Percentiles rank a stretch among this genome's conserved stretches.
These are phyloP conservation scores for Knufia petricola DNA, from an alignment of 2,329 filamentous ascomycete species.

Conservation along the genomic window DNA sequence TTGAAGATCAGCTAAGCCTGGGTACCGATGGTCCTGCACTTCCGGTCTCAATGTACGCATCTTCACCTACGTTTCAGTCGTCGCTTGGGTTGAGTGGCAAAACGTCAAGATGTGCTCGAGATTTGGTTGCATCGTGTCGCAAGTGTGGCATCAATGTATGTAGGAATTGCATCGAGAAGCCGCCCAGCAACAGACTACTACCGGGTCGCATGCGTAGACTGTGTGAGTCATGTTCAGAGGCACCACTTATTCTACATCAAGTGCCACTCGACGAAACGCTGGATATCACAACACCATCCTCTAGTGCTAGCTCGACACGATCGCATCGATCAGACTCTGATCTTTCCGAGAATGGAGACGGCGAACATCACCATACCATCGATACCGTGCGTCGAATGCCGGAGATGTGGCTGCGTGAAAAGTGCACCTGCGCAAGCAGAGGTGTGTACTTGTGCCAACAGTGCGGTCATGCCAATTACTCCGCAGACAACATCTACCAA, in stretches of 20 bases:
- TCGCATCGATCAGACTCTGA: slow-evolving; percentile 17
- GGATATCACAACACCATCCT: slow-evolving; percentile 9
- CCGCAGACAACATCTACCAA: slow-evolving; percentile 48
- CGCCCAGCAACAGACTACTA: slow-evolving; percentile 57
- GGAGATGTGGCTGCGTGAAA: slow-evolving; percentile 41
- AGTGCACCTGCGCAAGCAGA: slow-evolving; percentile 46
- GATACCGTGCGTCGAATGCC: neutral
- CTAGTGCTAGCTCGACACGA: slow-evolving; percentile 19
- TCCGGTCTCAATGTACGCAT: neutral
- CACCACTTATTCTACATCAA: slow-evolving; percentile 51
- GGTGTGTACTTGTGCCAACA: slow-evolving; percentile 77
- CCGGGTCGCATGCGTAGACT: slow-evolving; percentile 71
- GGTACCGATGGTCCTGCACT: slow-evolving; percentile 24
- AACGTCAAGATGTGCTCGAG: slow-evolving; percentile 69
- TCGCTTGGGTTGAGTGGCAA: slow-evolving; percentile 50
- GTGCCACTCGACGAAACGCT: slow-evolving; percentile 11
- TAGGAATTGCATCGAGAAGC: slow-evolving; percentile 83
- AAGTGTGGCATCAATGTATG: slow-evolving; percentile 70
- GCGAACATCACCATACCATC: neutral
- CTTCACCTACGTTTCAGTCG: slow-evolving; percentile 11
- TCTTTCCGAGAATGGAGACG: slow-evolving; percentile 8
- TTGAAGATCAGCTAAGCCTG: slow-evolving; percentile 26
- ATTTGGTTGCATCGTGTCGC: slow-evolving; percentile 76
- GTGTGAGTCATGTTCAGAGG: slow-evolving; percentile 64
- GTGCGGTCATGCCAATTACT: slow-evolving; percentile 61